Base-by-base conservation (phyloP, 495 filamentous ascomycete genomes). In the Schizothecium vesticola region DNA sequence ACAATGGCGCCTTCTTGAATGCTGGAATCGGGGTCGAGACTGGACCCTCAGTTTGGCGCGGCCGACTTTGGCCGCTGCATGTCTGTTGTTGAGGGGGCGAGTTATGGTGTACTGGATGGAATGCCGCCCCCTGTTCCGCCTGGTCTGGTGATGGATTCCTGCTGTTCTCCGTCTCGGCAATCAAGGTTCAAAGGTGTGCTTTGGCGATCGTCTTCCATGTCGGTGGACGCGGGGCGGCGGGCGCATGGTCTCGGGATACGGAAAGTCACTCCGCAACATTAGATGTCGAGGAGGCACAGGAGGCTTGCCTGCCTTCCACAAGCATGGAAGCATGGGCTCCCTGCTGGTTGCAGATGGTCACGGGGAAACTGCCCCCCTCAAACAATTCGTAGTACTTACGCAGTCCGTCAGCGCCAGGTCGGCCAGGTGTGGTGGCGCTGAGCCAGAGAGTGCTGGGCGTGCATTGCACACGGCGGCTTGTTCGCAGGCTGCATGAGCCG, bases 361-460 rank as follows among this genome's bases (percentile, higher is more conserved):
- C 58, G 58, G 26, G 58, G 11, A 24, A 9, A 21, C 23, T 28
- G 58, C 43, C n/a, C 26, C 24, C 58, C 11, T 23, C 58, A 25
- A 24, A 59, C 58, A 25, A 59, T 22, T 24, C 58, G 23, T 28
- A 56, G 10, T 22, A 56, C 22, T 12, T 22, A 59, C 58, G 22
- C 23, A 10, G 58, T 51, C 43, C 31, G 31, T 11, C 31, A 33
- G 31, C 11, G 31, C 31, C 31, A 13, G 43, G 16, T 7, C 43
- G 59, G 57, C 25, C 59, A 62, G 61, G 67, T 62, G 64, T 69
- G 67, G 67, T 64, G 67, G 67, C 60, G 61, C 64, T 60, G 67
- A 69, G 64, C 64, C 67, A 64, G 55, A 61, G 51, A 66, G 65
- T 59, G 65, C 13, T 61, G 65, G 65, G 65, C 33, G 65, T 66